These are phyloP conservation scores for Lecanicillium sp. DNA, from an alignment of 2,329 filamentous ascomycete genomes.

Conservation along the genomic window DNA sequence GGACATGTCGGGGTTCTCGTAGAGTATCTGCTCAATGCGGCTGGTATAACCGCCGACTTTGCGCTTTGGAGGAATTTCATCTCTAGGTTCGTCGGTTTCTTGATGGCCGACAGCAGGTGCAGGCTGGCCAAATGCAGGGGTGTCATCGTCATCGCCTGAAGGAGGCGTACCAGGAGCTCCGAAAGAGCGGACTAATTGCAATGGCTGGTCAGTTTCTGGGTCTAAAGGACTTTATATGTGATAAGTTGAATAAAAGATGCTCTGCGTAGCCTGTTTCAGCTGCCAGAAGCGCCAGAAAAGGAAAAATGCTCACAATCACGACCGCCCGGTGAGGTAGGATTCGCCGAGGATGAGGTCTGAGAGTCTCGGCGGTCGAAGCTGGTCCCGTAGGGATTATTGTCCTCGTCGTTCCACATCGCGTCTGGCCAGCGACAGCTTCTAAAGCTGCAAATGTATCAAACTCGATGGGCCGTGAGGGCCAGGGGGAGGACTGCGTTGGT, in stretches of 20 bases:
- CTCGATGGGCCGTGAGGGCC: neutral
- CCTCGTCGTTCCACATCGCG: conserved; percentile 95
- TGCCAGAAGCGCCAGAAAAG: neutral
- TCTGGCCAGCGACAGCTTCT: conserved; percentile 2
- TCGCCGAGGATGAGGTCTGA: conserved; percentile 57
- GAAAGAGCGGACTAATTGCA: conserved; percentile 31
- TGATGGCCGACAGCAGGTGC: conserved; percentile 29
- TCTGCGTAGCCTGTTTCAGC: neutral
- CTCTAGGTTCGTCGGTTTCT: conserved; percentile 35
- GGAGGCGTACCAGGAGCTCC: conserved; percentile 64
- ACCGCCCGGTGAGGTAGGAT: conserved; percentile 53
- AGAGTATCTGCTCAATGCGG: conserved; percentile 93
- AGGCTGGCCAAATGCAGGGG: conserved; percentile 31
- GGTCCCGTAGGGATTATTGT: conserved; percentile 91
- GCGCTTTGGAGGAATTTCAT: conserved; percentile 42
- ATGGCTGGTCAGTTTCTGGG: neutral
- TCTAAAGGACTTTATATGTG: neutral
- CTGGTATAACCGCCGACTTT: conserved; percentile 90
- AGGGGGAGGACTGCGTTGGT: no score
- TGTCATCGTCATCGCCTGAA: conserved; percentile 59
- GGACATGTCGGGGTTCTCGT: conserved; percentile 83
- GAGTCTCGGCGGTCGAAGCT: conserved; percentile 86
- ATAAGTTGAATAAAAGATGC: no score
- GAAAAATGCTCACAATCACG: conserved; percentile 50
- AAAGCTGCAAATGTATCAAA: neutral